Base-by-base conservation (phyloP, 768 basidiomycete species). In the Hirschioporus abietinus region DNA sequence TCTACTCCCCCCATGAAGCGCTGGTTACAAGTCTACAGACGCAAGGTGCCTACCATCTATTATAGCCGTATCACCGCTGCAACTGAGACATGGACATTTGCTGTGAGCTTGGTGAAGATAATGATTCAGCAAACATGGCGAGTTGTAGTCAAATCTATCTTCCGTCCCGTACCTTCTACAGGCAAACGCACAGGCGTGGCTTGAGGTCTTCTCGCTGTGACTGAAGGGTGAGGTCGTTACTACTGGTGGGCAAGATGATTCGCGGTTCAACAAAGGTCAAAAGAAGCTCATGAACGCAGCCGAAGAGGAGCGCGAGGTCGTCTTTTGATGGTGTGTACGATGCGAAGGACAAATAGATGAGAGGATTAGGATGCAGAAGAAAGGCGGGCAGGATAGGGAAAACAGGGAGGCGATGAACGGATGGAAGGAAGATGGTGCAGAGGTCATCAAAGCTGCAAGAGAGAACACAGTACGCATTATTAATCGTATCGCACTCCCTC, bases 381-480 rank as follows among this genome's bases (percentile, higher is more conserved):
- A 36, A 36, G 35, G 15, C 35, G 35, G 35, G 15, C 7, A 36
- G 15, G 35, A 15, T 7, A 15, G 7, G 15, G 35, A 7, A 15
- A 15, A 36, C 35, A 36, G 15, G 35, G 35, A 7, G 35, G 35
- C 7, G n/a, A n/a, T n/a, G n/a, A n/a, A n/a, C n/a, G n/a, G 35
- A 36, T 7, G 35, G 7, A 35, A 58, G 30, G 5, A 60, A 60
- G n/a, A 66, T 67, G 25, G 63, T 63, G 17, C 34, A 26, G 70
- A 70, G 27, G 68, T 70, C 63, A 57, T 70, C 57, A 69, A 68
- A 30, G 69, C 70, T 60, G 70, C 70, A n/a, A 68, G 69, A 20
- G 68, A 68, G n/a, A n/a, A n/a, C n/a, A n/a, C n/a, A n/a, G n/a
- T n/a, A 70, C 57, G 70, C 66, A 23, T 59, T 70, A 42, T 36